Evolutionary conservation across 148 eudicot genomes (phyloP), one percentile per base, ranked within the genome.

Genomic region (Fallopia convolvulus): DNA sequence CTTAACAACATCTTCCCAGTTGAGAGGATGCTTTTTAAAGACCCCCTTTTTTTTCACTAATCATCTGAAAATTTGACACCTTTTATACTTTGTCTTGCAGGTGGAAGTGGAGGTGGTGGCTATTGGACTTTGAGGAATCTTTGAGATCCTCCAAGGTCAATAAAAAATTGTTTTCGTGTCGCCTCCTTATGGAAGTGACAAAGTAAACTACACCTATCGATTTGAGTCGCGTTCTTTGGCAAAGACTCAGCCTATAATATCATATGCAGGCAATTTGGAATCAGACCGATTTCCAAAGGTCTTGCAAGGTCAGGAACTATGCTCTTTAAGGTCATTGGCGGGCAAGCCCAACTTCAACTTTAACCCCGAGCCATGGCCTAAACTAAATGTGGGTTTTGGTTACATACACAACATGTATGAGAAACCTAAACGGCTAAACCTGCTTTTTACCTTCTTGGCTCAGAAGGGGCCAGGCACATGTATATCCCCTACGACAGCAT

Each of bases 241-340:
- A 86, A 56, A 83, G 79, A 81, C 77, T 74, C 86, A 77, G 36
- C 86, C 89, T 39, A 55, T 85, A 65, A n/a, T n/a, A n/a, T 46
- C 80, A 66, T 82, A 86, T 82, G 74, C 84, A 71, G 90, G 88
- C 88, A 81, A 84, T 86, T 74, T 78, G 94, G 94, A 86, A 82
- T 86, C 94, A 47, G 85, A 82, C 75, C 79, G 90, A 83, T 87
- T 86, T 80, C 89, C 91, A 65, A 91, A 88, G 98, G 98, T 93
- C 93, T 93, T 93, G 98, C 97, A 91, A 91, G 98, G 97, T 91
- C 97, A 93, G 90, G 98, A 93, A 90, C 89, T 93, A 80, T 91
- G 90, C 82, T 86, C 98, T 53, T 84, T 89, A 77, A 89, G 85
- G 77, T 87, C 97, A 41, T 82, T 88, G 42, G 75, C 87, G 11